phyloP scores from a whole-genome alignment of 345 rosid genomes.

The Zanthoxylum bungeanum region DNA sequence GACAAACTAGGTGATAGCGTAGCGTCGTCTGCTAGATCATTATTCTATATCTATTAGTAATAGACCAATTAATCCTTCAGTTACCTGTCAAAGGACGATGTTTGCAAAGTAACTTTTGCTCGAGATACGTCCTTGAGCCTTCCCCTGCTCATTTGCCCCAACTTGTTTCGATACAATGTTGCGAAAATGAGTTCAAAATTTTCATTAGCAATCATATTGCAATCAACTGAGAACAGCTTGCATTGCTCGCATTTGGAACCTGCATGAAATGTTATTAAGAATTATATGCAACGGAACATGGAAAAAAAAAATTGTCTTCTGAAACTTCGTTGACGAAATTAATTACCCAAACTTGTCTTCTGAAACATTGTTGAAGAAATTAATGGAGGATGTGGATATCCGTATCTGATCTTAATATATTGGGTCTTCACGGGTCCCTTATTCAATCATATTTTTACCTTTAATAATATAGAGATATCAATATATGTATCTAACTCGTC shows the following conservation, averaged over 20 bases:
- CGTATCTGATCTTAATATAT: too few species aligned
- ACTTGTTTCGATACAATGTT: conserved; percentile 89
- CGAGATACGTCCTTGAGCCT: conserved; percentile 87
- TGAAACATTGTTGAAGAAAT: too few species aligned
- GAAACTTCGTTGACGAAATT: conserved; percentile 7
- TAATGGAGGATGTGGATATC: too few species aligned
- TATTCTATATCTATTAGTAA: too few species aligned
- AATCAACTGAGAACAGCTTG: background rate
- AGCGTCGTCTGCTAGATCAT: too few species aligned
- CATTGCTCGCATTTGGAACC: conserved; percentile 66
- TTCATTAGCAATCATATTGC: background rate
- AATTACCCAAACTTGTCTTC: conserved; percentile 74
- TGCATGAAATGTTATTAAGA: conserved; percentile 38
- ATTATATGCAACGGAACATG: too few species aligned
- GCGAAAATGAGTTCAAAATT: conserved; percentile 34
- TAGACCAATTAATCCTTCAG: too few species aligned
- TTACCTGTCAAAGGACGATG: conserved; percentile 86
- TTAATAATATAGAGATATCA: too few species aligned
- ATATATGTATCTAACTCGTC: too few species aligned
- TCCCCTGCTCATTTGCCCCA: conserved; percentile 83
- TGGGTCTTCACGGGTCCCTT: too few species aligned
- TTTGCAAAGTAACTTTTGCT: conserved; percentile 66
- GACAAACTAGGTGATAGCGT: too few species aligned
- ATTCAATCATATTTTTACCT: too few species aligned
- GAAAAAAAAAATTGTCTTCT: background rate